Evolutionary conservation across 495 filamentous ascomycete genomes (phyloP).

Genomic region (Hyaloscypha variabilis): DNA sequence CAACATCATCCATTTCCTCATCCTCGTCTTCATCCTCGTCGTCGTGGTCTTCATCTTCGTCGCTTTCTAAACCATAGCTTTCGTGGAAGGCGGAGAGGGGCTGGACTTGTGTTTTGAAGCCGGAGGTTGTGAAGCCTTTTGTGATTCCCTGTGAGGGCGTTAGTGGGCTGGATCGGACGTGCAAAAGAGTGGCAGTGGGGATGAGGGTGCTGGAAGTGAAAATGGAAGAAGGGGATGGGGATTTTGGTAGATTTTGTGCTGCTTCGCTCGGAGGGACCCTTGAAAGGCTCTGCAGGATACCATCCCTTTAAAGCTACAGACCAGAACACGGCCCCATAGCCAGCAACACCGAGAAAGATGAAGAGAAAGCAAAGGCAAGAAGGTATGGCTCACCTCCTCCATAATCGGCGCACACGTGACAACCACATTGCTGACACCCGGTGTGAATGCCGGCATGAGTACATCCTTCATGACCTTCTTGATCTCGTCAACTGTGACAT

Average conservation of each 20-base stretch:
- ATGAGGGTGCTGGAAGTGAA: conserved; percentile 22
- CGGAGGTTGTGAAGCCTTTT: conserved; percentile 68
- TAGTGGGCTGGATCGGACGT: not conserved
- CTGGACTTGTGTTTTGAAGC: conserved; percentile 78
- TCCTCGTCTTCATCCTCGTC: conserved; percentile 67
- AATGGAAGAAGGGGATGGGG: not conserved
- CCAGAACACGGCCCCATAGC: not conserved
- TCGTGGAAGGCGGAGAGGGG: conserved; percentile 83
- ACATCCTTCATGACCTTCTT: conserved; percentile 72
- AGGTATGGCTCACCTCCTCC: conserved; percentile 66
- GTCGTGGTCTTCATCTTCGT: conserved; percentile 67
- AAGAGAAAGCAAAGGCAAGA: conserved; percentile 20
- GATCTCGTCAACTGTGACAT: conserved; percentile 76
- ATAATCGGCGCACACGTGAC: conserved; percentile 87
- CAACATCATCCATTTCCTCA: conserved; percentile 10
- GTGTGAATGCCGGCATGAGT: conserved; percentile 76
- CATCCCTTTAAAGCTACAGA: no score
- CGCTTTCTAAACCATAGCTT: conserved; percentile 81
- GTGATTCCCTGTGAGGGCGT: conserved; percentile 58
- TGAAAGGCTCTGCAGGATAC: no score
- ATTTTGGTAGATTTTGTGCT: no score
- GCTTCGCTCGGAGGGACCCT: no score
- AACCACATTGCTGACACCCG: conserved; percentile 77
- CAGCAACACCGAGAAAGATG: conserved; percentile 4
- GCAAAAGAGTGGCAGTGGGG: not conserved